Conservation (phyloP, 176 grass and related monocot species). For the Cenchrus fungigraminus region DNA sequence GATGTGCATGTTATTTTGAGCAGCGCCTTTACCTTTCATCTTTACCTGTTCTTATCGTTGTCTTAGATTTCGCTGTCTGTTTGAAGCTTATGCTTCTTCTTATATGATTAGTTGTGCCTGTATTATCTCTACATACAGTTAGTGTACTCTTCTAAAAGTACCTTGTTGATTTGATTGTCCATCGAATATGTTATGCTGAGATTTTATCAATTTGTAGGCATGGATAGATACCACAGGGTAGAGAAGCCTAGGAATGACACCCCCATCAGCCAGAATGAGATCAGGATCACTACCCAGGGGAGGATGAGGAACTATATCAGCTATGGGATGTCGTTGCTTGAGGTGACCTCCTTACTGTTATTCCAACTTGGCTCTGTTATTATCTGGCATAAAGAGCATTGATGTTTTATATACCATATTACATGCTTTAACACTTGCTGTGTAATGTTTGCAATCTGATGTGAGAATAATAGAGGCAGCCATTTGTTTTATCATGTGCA, state of each 20-base stretch:
- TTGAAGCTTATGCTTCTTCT: not conserved
- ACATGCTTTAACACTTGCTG: not conserved
- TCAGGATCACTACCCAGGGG: constrained; percentile 63
- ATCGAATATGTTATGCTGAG: constrained; percentile 7
- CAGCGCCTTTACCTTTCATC: not conserved
- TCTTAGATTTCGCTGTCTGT: not conserved
- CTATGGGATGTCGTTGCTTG: constrained; percentile 60
- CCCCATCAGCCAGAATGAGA: constrained; percentile 62
- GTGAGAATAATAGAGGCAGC: not conserved
- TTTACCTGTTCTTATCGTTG: not conserved
- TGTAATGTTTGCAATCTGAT: not conserved
- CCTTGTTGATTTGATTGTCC: not conserved
- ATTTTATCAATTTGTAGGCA: constrained; percentile 15
- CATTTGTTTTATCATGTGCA: not conserved
- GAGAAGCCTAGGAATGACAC: constrained; percentile 56
- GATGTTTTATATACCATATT: not conserved
- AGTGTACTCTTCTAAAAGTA: constrained; percentile 1
- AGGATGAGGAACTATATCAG: constrained; percentile 71
- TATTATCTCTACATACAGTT: not conserved
- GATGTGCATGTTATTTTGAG: not conserved
- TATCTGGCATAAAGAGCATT: not conserved
- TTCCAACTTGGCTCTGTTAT: not conserved
- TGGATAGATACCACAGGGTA: constrained; percentile 70
- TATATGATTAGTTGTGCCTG: not conserved
- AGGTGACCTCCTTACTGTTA: constrained; percentile 33